These are phyloP conservation scores for Starmerella powellii DNA, from an alignment of 805 yeast genomes.

Conservation along the genomic window DNA sequence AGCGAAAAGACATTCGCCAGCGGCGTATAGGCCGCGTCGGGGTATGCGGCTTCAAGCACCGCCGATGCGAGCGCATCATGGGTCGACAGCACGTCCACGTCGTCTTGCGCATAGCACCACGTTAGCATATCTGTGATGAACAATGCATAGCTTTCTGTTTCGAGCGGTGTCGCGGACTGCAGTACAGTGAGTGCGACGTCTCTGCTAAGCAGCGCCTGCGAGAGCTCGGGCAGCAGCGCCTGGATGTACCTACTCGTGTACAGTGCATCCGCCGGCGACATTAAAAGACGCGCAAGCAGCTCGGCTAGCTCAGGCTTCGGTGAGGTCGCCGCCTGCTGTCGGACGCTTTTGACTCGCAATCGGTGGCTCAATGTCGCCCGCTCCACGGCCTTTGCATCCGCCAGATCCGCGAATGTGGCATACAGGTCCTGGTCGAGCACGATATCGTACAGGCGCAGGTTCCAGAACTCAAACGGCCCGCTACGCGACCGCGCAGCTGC, in stretches of 20 bases:
- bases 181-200: conserved; percentile 9
- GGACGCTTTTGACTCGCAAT: conserved; percentile 6
- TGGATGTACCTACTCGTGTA: conserved; percentile 14
- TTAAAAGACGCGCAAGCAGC: conserved; percentile 8
- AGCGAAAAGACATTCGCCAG: conserved; percentile 13
- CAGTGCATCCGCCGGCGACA: conserved; percentile 17
- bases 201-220: conserved; percentile 2
- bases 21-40: conserved; percentile 10
- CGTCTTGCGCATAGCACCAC: background rate
- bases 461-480: conserved; percentile 3
- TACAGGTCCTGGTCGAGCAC: conserved; percentile 1
- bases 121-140: conserved; percentile 11
- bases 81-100: background rate
- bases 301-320: background rate
- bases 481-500: conserved; percentile 1
- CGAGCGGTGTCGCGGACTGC: conserved; percentile 11
- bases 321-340: background rate
- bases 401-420: background rate
- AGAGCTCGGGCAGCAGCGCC: background rate
- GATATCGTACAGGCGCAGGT: conserved; percentile 3
- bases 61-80: conserved; percentile 1
- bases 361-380: conserved; percentile 6
- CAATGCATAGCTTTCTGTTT: conserved; percentile 16
- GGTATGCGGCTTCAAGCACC: conserved; percentile 13
- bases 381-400: conserved; percentile 3